phyloP scores from a whole-genome alignment of 2,329 filamentous ascomycete species.

The Coniochaeta hoffmannii region DNA sequence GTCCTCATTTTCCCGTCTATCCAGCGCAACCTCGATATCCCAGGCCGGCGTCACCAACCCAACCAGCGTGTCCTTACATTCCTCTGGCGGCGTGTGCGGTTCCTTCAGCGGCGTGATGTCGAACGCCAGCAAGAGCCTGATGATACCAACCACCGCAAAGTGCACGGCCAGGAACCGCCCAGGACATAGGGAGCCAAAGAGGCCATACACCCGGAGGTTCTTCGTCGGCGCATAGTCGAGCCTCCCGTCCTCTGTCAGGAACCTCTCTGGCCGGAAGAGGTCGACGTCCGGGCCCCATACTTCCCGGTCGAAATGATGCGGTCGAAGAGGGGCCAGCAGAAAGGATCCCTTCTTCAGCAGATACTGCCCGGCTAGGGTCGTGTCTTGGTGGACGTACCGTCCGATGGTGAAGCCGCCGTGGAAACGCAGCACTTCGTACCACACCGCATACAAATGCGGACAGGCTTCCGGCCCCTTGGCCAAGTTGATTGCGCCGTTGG shows the following conservation, averaged over 20 bases:
- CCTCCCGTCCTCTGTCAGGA: conserved; percentile 3
- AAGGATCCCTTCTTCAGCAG: conserved; percentile 5
- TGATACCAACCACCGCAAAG: conserved; percentile 4
- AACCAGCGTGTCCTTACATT: conserved; percentile 1
- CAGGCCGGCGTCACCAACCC: background rate
- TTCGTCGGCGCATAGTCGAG: conserved; percentile 3
- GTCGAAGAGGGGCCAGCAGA: conserved; percentile 6
- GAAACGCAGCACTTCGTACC: conserved; percentile 6
- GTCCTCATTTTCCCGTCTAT: background rate
- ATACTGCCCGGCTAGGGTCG: conserved; percentile 2
- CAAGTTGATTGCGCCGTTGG: background rate
- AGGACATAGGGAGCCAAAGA: conserved; percentile 8
- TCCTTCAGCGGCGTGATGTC: background rate
- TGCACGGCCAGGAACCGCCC: conserved; percentile 7
- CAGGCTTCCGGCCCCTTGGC: background rate
- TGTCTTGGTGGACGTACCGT: conserved; percentile 7
- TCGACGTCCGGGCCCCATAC: conserved; percentile 4
- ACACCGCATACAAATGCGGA: conserved; percentile 3
- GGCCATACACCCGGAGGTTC: conserved; percentile 7
- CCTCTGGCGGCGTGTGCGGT: background rate
- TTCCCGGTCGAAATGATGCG: conserved; percentile 4
- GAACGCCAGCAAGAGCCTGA: background rate
- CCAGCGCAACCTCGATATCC: background rate
- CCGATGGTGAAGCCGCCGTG: conserved; percentile 6
- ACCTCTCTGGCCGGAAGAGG: background rate